A percentile compares a stretch with the other conserved stretches of the same genome.
Conservation (phyloP, 345 rosid species). For the Jatropha curcas region DNA sequence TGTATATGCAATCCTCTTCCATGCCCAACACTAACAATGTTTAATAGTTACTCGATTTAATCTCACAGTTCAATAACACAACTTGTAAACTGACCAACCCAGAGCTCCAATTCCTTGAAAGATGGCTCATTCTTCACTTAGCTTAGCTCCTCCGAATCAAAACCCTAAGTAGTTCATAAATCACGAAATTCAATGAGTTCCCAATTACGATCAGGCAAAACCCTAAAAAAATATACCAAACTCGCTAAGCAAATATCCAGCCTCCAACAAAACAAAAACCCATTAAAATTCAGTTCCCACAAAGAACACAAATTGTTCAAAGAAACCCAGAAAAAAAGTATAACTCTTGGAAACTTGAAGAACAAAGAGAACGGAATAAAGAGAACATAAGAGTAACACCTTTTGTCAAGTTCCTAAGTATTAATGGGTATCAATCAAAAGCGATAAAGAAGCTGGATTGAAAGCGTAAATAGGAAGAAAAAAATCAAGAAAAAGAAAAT, state of each 20-base stretch:
- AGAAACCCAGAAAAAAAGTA: not conserved
- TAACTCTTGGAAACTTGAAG: not conserved
- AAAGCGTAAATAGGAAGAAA: conserved; percentile 18
- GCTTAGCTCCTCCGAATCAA: conserved; percentile 19
- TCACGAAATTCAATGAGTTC: conserved; percentile 23
- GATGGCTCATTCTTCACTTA: conserved; percentile 20
- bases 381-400: not conserved
- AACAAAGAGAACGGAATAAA: conserved; percentile 12
- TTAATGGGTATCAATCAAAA: conserved; percentile 47
- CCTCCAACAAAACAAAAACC: conserved; percentile 15
- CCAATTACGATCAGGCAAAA: conserved; percentile 36
- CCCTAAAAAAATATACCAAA: conserved; percentile 33
- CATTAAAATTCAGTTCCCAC: not conserved
- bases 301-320: not conserved
- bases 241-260: conserved; percentile 26
- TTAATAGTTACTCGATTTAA: conserved; percentile 23
- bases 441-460: conserved; percentile 22
- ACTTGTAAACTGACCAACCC: conserved; percentile 17
- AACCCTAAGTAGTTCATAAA: conserved; percentile 33
- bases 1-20: conserved; percentile 45
- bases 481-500: not conserved
- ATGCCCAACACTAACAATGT: conserved; percentile 34
- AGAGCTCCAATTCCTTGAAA: conserved; percentile 22
- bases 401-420: conserved; percentile 15
- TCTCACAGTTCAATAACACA: conserved; percentile 26